Evolutionary conservation across 164 flowering plant genomes (phyloP), one percentile per base, ranked within the genome.

Genomic region (Echeveria elegans): DNA sequence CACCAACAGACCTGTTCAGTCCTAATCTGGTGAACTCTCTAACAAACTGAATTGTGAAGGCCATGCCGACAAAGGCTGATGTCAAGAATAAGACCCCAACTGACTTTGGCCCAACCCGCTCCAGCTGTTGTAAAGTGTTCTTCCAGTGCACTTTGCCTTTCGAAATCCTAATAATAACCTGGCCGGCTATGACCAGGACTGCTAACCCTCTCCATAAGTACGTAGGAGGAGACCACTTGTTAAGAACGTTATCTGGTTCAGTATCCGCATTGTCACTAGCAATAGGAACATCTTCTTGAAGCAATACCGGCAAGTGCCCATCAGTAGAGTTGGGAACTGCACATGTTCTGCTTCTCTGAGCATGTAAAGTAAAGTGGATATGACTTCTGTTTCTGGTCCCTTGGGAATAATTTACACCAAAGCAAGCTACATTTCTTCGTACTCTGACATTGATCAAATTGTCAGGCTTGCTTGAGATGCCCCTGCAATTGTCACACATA

Each of bases 31-130:
- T 90, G 72, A 93, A 93, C 71, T 93, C 98, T 63, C 92, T 72
- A 6, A 93, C 97, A 65, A 93, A 93, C 64, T 93, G 98, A 68
- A 93, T 90, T 3, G 96, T 85, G 71, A 93, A 93, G 28, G 98
- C 98, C 98, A 93, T 88, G 31, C 97, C 98, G 0, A 90, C 96
- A 73, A 93, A 89, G 11, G 98, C 86, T 1, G 97, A 66, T 0
- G 98, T 93, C 63, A 88, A 71, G 52, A 93, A 79, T 65, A 97
- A 90, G 30, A 93, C 98, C 47, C 97, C 96, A 18, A 85, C 85
- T 26, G 98, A 90, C 69, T 68, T 83, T 4, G 98, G 98, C 6
- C 98, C 97, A 52, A 89, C 94, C 37, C 92, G 79, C 74, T 89
- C 92, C 30, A 93, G 78, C 75, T 90, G 97, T 71, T 90, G 94